Conservation (phyloP, 1,284 basidiomycete species). For the Entoloma clypeatum region DNA sequence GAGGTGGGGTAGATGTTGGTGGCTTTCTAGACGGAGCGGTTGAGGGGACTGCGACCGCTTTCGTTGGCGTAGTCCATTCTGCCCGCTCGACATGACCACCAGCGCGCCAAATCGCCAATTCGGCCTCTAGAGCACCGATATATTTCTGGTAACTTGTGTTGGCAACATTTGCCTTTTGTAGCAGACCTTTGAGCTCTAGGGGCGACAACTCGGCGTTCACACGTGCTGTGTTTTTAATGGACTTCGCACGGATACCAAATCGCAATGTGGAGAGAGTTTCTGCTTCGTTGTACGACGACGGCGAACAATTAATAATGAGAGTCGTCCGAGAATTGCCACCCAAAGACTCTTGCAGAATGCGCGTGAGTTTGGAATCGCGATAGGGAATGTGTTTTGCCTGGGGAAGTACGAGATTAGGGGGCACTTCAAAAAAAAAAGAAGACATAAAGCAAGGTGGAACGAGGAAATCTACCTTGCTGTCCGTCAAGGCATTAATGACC, state of each 20-base stretch:
- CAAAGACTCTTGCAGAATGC: constrained; percentile 98
- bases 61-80: constrained; percentile 78
- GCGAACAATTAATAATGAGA: constrained; percentile 98
- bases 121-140: constrained; percentile 87
- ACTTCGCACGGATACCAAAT: constrained; percentile 98
- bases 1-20: constrained; percentile 58
- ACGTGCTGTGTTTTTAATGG: constrained; percentile 99
- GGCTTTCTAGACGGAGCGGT: constrained; percentile 53
- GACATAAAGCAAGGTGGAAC: constrained; percentile 3
- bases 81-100: constrained; percentile 85
- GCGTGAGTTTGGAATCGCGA: constrained; percentile 98
- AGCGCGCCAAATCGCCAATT: constrained; percentile 86
- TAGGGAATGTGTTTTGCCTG: constrained; percentile 98
- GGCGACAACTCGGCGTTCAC: constrained; percentile 99
- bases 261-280: constrained; percentile 97
- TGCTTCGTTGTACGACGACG: constrained; percentile 93
- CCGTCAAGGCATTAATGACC: constrained; percentile 99
- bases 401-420: not conserved
- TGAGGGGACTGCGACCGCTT: constrained; percentile 39
- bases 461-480: constrained; percentile 71
- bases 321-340: constrained; percentile 99
- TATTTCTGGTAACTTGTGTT: constrained; percentile 84
- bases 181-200: constrained; percentile 88
- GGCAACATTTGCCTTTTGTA: constrained; percentile 88
- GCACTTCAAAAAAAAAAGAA: not conserved